Conservation (phyloP, 345 rosid genomes). For the Boechera divaricarpa region DNA sequence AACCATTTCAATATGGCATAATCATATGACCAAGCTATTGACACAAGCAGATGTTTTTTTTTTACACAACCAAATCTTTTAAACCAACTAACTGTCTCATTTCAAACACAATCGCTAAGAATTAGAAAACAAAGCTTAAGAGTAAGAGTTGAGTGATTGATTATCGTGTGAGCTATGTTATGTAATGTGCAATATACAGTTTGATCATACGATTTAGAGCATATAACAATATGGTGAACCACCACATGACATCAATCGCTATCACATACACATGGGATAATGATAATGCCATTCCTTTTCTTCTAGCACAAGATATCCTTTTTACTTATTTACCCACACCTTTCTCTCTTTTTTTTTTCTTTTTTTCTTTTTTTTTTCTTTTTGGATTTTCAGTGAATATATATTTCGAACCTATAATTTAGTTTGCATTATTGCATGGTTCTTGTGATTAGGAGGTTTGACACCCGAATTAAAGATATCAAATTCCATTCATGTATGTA, state of each 20-base stretch:
- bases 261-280: constrained; percentile 40
- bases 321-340: constrained; percentile 18
- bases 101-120: background rate
- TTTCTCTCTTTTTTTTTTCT: constrained; percentile 19
- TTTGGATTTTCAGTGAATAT: background rate
- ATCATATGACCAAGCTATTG: too few relatives aligned
- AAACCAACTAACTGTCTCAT: too few relatives aligned
- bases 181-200: constrained; percentile 5
- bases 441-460: constrained; percentile 3
- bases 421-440: constrained; percentile 12
- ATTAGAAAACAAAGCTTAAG: background rate
- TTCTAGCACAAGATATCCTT: constrained; percentile 38
- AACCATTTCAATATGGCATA: too few relatives aligned
- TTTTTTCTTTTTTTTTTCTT: constrained; percentile 1
- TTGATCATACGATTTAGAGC: constrained; percentile 9
- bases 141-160: too few relatives aligned
- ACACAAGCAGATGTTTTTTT: too few relatives aligned
- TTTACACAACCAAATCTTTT: background rate
- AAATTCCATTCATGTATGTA: background rate
- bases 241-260: constrained; percentile 42
- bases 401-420: background rate
- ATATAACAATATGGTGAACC: constrained; percentile 22
- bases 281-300: constrained; percentile 33
- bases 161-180: background rate
- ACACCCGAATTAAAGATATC: background rate